Percentiles rank a stretch among this genome's conserved stretches.
Conservation (phyloP, 257 asterid genomes). For the Salvia hispanica region DNA sequence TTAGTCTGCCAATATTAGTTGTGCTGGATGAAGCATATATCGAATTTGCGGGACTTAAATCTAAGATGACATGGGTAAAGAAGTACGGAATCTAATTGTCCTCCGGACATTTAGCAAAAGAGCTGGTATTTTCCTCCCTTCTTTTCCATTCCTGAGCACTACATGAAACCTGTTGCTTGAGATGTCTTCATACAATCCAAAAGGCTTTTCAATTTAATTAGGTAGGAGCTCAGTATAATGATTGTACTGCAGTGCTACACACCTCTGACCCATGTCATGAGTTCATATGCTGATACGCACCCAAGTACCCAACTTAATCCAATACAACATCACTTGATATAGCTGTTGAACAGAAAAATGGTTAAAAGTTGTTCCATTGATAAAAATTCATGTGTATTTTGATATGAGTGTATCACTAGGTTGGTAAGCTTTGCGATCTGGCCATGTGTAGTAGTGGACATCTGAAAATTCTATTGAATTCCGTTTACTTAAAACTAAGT, state of each 20-base stretch:
- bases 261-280: conserved; percentile 10
- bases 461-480: background rate
- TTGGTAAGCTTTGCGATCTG: background rate
- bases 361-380: background rate
- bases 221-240: background rate
- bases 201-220: background rate
- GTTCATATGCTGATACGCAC: background rate
- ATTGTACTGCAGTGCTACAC: background rate
- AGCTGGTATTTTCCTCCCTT: conserved; percentile 67
- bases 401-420: background rate
- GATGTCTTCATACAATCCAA: background rate
- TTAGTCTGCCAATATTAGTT: conserved; percentile 76
- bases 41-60: conserved; percentile 83
- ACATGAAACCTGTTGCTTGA: background rate
- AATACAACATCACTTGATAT: background rate
- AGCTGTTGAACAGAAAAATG: too few relatives aligned
- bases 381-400: background rate
- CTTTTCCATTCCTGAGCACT: conserved; percentile 11
- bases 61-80: conserved; percentile 98
- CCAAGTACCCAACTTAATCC: background rate
- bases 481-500: background rate
- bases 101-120: conserved; percentile 98
- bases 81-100: conserved; percentile 86
- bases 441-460: background rate
- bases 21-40: conserved; percentile 96